These are phyloP conservation scores for Candida hungchunana DNA, from an alignment of 805 yeast genomes.

Conservation along the genomic window DNA sequence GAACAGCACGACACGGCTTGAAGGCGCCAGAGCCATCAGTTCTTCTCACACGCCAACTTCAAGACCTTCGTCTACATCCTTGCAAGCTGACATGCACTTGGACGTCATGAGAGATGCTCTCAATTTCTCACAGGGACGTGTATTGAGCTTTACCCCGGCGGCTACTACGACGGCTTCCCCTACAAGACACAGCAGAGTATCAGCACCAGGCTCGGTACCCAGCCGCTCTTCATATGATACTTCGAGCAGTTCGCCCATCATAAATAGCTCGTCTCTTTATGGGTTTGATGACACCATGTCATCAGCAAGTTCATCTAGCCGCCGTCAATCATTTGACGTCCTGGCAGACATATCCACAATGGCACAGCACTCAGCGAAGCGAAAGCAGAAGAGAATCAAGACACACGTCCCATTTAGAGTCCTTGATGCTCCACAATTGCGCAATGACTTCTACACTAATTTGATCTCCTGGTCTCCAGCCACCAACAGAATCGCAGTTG, in stretches of 20 bases:
- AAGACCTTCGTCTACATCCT: neutral
- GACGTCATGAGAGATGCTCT: conserved; percentile 47
- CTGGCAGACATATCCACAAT: conserved; percentile 12
- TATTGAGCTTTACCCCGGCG: conserved; percentile 32
- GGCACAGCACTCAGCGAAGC: conserved; percentile 3
- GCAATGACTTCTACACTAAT: conserved; percentile 77
- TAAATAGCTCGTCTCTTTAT: neutral
- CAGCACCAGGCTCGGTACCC: conserved; percentile 1
- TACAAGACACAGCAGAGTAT: conserved; percentile 2
- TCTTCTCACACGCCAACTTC: neutral
- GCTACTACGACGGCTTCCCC: conserved; percentile 2
- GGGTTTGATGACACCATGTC: neutral
- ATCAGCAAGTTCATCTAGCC: conserved; percentile 3
- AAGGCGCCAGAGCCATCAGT: conserved; percentile 12
- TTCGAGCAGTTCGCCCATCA: too few relatives aligned
- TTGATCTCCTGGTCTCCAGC: conserved; percentile 65
- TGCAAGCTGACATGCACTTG: conserved; percentile 25
- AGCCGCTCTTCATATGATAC: too few relatives aligned
- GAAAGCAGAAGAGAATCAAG: conserved; percentile 28
- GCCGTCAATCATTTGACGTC: conserved; percentile 8
- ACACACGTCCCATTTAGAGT: conserved; percentile 45
- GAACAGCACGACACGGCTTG: conserved; percentile 13
- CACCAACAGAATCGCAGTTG: conserved; percentile 57
- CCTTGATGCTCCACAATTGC: conserved; percentile 63
- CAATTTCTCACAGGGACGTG: conserved; percentile 40